phyloP scores from a whole-genome alignment of 106 monocot genomes.

The Phalaenopsis aphrodite region DNA sequence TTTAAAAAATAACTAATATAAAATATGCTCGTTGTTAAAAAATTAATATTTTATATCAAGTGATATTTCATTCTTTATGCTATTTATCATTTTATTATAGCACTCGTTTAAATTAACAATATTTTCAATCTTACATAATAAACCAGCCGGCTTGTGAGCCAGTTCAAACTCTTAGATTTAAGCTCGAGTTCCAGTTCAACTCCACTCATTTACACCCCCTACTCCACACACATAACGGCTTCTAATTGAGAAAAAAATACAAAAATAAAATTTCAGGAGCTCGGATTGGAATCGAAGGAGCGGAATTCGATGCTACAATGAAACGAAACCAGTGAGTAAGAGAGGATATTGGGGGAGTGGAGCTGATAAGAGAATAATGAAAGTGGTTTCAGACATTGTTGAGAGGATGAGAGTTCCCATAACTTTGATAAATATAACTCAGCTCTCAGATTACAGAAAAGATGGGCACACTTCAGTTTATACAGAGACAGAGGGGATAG shows the following conservation, averaged over 20 bases:
- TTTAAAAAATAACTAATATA: no score
- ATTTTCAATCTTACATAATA: no score
- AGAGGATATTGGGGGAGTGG: conserved; percentile 59
- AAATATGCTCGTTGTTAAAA: no score
- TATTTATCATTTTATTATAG: no score
- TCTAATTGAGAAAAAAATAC: not conserved
- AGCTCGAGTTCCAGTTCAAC: no score
- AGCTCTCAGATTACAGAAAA: conserved; percentile 56
- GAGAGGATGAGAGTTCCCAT: conserved; percentile 46
- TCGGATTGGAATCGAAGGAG: conserved; percentile 41
- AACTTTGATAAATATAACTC: conserved; percentile 60
- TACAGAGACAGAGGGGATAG: conserved; percentile 30
- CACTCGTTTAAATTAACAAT: no score
- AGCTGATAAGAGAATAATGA: conserved; percentile 46
- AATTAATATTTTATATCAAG: no score
- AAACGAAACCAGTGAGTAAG: conserved; percentile 41
- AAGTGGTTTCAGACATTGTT: conserved; percentile 36
- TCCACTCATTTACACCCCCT: not conserved
- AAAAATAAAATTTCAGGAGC: conserved; percentile 24
- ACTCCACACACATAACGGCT: not conserved
- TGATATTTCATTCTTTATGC: no score
- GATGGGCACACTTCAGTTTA: conserved; percentile 54
- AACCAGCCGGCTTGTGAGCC: no score
- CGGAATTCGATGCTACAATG: conserved; percentile 59
- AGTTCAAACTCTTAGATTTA: no score